These are phyloP conservation scores for Heterobasidion occidentale DNA, from an alignment of 1,284 basidiomycete species.

Conservation along the genomic window DNA sequence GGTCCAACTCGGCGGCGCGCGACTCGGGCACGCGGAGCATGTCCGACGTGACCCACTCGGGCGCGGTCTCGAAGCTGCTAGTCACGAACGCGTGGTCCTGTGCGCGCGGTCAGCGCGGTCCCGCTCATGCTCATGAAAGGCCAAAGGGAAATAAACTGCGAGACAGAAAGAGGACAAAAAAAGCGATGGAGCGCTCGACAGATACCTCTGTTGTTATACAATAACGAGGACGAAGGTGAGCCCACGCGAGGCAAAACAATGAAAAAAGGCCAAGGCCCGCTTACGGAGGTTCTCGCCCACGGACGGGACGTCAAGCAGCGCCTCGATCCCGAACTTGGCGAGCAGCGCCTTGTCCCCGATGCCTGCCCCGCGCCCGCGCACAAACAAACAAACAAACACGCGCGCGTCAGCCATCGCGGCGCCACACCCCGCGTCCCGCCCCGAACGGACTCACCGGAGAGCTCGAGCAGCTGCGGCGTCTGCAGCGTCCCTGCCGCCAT, in stretches of 20 bases:
- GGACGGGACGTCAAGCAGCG: background rate
- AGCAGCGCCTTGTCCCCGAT: background rate
- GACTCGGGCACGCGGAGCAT: background rate
- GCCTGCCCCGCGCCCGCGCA: background rate
- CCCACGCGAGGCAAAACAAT: no score
- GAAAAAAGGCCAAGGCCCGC: background rate
- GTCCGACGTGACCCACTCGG: background rate
- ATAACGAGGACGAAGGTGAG: no score
- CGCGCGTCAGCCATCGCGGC: no score
- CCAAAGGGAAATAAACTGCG: no score
- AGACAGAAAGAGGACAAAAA: background rate
- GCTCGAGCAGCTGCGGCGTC: conserved; percentile 3
- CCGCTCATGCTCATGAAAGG: no score
- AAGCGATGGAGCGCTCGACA: background rate
- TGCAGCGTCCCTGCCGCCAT: background rate
- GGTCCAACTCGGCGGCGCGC: background rate
- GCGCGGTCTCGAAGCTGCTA: background rate
- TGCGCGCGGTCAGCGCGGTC: background rate
- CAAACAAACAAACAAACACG: no score
- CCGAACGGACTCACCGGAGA: conserved; percentile 1
- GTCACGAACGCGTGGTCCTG: background rate
- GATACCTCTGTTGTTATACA: no score
- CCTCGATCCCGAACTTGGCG: background rate
- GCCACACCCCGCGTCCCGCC: no score
- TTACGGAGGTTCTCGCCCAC: conserved; percentile 1